Percentiles rank a stretch among this genome's conserved stretches.
Conservation (phyloP, 805 yeast genomes). For the Priceomyces fermenticarens region DNA sequence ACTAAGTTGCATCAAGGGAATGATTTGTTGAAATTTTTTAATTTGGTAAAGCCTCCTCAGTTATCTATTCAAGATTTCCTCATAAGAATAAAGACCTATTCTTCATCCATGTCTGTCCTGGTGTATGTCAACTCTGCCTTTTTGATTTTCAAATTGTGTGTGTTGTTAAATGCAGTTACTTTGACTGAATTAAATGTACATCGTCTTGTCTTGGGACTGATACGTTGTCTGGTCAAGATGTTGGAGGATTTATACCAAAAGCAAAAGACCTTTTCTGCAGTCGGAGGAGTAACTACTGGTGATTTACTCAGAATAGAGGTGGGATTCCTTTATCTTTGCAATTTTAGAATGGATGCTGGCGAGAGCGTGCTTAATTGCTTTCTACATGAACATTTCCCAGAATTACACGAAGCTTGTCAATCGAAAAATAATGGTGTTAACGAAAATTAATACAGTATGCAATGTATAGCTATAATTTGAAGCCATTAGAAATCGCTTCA, state of each 20-base stretch:
- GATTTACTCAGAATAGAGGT: conserved; percentile 39
- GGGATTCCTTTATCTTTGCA: conserved; percentile 37
- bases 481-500: too few relatives aligned
- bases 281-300: conserved; percentile 37
- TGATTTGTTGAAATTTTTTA: conserved; percentile 29
- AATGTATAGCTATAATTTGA: too few relatives aligned
- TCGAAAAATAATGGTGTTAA: neutral
- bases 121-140: conserved; percentile 40
- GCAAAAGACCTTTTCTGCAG: conserved; percentile 39
- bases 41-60: conserved; percentile 33
- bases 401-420: conserved; percentile 23
- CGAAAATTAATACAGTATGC: neutral
- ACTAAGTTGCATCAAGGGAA: conserved; percentile 17
- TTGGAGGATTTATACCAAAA: conserved; percentile 42
- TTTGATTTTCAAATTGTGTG: conserved; percentile 32
- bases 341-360: conserved; percentile 35
- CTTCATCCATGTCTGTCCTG: conserved; percentile 36
- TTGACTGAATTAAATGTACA: conserved; percentile 34
- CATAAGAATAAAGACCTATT: conserved; percentile 35
- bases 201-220: conserved; percentile 36
- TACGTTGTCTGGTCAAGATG: conserved; percentile 40
- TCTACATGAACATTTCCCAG: conserved; percentile 26
- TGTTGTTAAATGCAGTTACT: conserved; percentile 29
- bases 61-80: conserved; percentile 34
- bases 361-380: conserved; percentile 33